phyloP scores from a whole-genome alignment of 176 grass and related monocot genomes.

The Elaeis guineensis region DNA sequence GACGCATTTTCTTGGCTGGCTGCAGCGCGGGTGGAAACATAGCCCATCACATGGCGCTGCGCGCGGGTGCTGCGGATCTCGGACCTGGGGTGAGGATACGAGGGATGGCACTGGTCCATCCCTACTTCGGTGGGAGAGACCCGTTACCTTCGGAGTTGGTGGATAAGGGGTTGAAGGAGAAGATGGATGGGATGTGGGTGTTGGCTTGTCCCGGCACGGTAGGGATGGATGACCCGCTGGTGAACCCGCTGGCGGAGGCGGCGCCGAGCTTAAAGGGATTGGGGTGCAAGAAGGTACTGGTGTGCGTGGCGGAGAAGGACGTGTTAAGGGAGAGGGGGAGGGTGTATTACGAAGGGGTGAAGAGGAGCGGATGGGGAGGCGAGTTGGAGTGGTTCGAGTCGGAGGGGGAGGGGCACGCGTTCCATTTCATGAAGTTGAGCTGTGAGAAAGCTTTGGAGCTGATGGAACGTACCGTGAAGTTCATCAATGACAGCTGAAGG shows the following conservation, averaged over 20 bases:
- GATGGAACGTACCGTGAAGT: neutral
- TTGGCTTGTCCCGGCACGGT: conserved; percentile 35
- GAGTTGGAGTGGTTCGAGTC: conserved; percentile 47
- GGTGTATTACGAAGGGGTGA: conserved; percentile 48
- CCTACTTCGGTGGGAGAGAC: conserved; percentile 63
- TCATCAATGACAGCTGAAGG: no score
- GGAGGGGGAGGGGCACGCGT: conserved; percentile 46
- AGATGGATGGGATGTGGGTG: conserved; percentile 42
- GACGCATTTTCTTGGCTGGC: neutral
- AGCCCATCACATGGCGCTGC: conserved; percentile 1
- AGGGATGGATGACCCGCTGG: conserved; percentile 33
- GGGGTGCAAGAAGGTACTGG: conserved; percentile 47
- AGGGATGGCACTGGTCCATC: conserved; percentile 54
- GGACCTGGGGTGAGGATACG: no score
- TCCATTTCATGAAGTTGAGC: conserved; percentile 38
- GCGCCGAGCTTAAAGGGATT: conserved; percentile 35
- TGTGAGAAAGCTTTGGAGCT: conserved; percentile 52
- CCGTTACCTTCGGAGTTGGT: conserved; percentile 30
- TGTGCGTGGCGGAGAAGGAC: conserved; percentile 51
- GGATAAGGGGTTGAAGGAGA: conserved; percentile 18
- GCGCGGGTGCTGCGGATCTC: no score
- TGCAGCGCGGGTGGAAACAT: conserved; percentile 3
- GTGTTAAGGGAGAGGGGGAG: conserved; percentile 58
- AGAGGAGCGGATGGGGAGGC: conserved; percentile 54
- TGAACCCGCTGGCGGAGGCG: conserved; percentile 33